Evolutionary conservation across 768 basidiomycete genomes (phyloP), one percentile per base, ranked within the genome.

Genomic region (Suillus subluteus): DNA sequence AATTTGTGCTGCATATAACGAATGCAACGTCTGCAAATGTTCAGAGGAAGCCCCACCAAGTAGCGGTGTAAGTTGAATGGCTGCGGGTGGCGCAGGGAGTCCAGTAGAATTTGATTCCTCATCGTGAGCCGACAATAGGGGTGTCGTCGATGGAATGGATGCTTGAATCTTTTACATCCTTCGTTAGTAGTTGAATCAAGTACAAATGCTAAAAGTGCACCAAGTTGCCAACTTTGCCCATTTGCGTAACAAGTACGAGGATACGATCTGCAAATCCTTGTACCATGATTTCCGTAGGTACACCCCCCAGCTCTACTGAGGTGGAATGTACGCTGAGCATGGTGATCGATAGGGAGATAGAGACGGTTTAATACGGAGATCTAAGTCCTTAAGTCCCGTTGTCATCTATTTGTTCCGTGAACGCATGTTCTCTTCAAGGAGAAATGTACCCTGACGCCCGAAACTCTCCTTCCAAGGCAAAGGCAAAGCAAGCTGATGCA

Each of bases 171-270:
- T 72, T 52, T 48, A 63, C 13, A 66, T 23, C 8, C 40, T 46
- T 48, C 7, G 44, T 43, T 58, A 23, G n/a, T 30, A 37, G 54
- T 44, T 40, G 62, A 40, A 46, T 63, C 64, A 40, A 30, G 48
- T 38, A 46, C 58, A 62, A 69, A 54, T 32, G 40, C 62, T 65
- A 66, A 21, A 62, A 21, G 50, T 79, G 76, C 74, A 97, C 95
- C 80, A 99, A 75, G 73, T 84, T 88, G 65, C 96, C 96, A 15
- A 97, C 90, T 86, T 95, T 96, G 46, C 93, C 92, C 67, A 94
- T 75, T 77, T 99, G 96, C 1, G 95, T 96, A 63, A 98, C 83
- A 30, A 98, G 82, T n/a, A 98, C 89, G 23, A 99, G 81, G 15
- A 88, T 81, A 32, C 94, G 85, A 79, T 98, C 96, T 63, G 86